Percentiles rank a stretch among this genome's conserved stretches.
Conservation (phyloP, 2,329 filamentous ascomycete species). For the Monilinia fructicola region DNA sequence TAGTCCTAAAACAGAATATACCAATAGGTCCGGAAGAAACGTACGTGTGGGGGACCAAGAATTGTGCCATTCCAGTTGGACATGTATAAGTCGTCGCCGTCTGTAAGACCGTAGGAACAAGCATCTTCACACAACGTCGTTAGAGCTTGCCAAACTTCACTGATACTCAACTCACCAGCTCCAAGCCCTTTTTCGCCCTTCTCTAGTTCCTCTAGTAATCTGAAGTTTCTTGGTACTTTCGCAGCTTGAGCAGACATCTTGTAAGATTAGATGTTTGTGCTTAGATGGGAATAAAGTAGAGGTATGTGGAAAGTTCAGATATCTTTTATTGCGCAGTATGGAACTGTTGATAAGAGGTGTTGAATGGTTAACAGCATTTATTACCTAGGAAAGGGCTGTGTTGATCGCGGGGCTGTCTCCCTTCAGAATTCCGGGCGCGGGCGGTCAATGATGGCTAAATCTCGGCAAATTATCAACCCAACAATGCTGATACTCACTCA, state of each 20-base stretch:
- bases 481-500: neutral
- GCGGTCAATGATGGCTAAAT: slow-evolving; percentile 23
- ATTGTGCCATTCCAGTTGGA: slow-evolving; percentile 99
- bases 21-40: slow-evolving; percentile 41
- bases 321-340: neutral
- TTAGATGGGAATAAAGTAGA: neutral
- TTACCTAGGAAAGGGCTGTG: neutral
- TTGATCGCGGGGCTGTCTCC: slow-evolving; percentile 16
- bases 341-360: neutral
- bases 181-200: slow-evolving; percentile 98
- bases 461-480: slow-evolving; percentile 2
- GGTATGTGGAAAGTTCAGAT: neutral
- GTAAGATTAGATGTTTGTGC: slow-evolving; percentile 11
- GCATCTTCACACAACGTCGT: slow-evolving; percentile 61
- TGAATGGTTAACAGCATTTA: slow-evolving; percentile 15
- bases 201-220: slow-evolving; percentile 94
- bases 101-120: slow-evolving; percentile 93
- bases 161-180: slow-evolving; percentile 60
- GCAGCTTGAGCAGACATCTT: slow-evolving; percentile 45
- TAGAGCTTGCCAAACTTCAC: neutral
- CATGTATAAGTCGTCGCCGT: slow-evolving; percentile 94
- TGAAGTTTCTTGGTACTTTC: slow-evolving; percentile 93
- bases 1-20: slow-evolving; percentile 12
- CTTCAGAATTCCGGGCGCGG: slow-evolving; percentile 16
- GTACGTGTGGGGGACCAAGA: slow-evolving; percentile 89